Conservation (phyloP, 805 yeast species). For the Zygoascus ofunaensis region DNA sequence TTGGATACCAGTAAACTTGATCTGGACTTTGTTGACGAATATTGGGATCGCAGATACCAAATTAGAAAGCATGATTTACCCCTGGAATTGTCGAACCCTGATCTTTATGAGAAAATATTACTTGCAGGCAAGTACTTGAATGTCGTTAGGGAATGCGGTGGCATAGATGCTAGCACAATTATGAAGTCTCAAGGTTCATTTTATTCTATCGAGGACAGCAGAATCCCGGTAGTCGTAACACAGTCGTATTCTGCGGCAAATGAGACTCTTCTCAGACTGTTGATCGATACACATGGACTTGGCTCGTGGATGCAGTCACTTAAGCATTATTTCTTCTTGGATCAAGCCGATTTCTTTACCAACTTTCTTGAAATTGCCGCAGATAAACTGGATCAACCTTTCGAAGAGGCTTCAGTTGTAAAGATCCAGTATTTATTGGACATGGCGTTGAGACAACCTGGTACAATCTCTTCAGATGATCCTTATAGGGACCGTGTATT, state of each 20-base stretch:
- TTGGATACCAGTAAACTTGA: slow-evolving; percentile 19
- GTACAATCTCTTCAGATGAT: slow-evolving; percentile 30
- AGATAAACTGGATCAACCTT: slow-evolving; percentile 43
- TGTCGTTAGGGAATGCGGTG: slow-evolving; percentile 55
- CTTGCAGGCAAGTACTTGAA: slow-evolving; percentile 80
- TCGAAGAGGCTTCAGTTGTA: slow-evolving; percentile 21
- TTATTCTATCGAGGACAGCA: slow-evolving; percentile 33
- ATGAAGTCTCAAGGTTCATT: slow-evolving; percentile 22
- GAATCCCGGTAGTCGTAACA: slow-evolving; percentile 47
- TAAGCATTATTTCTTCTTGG: slow-evolving; percentile 50
- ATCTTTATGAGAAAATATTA: slow-evolving; percentile 54
- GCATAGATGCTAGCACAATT: slow-evolving; percentile 26
- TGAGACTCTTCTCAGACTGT: slow-evolving; percentile 43
- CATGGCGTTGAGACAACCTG: slow-evolving; percentile 32
- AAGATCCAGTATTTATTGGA: slow-evolving; percentile 32
- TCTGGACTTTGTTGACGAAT: slow-evolving; percentile 29
- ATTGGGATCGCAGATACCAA: slow-evolving; percentile 49
- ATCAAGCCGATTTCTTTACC: slow-evolving; percentile 43
- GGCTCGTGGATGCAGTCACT: slow-evolving; percentile 38
- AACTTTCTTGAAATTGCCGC: slow-evolving; percentile 43
- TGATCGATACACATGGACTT: slow-evolving; percentile 54
- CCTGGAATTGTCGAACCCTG: slow-evolving; percentile 46
- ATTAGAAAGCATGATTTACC: slow-evolving; percentile 69
- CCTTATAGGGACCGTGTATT: slow-evolving; percentile 29
- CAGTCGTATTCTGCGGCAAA: slow-evolving; percentile 64